Evolutionary conservation across 2,329 filamentous ascomycete genomes (phyloP), one percentile per base, ranked within the genome.

Genomic region (Colletotrichum agaves): DNA sequence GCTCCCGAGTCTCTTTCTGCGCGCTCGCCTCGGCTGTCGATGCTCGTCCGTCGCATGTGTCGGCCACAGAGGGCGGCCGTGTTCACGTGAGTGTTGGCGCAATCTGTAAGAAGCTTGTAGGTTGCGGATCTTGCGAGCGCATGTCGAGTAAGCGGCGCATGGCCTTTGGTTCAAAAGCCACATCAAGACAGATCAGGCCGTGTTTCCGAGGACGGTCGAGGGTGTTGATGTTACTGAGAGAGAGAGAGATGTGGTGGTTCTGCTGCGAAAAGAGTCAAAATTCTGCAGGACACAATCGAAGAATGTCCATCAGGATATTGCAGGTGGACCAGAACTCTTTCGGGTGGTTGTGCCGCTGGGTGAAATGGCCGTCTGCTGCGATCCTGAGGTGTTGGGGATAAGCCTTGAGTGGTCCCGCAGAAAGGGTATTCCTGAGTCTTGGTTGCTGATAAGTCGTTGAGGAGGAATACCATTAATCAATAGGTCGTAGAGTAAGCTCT

Each of bases 1-100:
- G n/a, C 46, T 27, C 13, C 27, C 12, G 23, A 49, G 63, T 39
- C 41, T 61, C 56, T 62, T 52, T 52, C 31, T 31, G 50, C n/a
- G 46, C 53, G 39, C 17, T 35, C 19, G 65, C 65, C 65, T 68
- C 61, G 65, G 65, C 27, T 64, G 61, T 67, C 65, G 60, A 52
- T 19, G 52, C 50, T 49, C 31, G 46, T 12, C 21, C 21, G 43
- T 53, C 13, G 53, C 64, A 67, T 52, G 46, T 64, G 64, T 64
- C 41, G 49, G 64, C 47, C 35, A 31, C 37, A 10, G 23, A 39
- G 7, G 11, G 13, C 35, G 5, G 37, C 12, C 5, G 37, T 23
- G 39, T 58, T 47, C 61, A 68, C 61, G 65, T 68, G 65, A 67
- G 53, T 23, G 46, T 41, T 35, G 41, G 7, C 13, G 5, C 6